Evolutionary conservation across 805 yeast species (phyloP), one percentile per base, ranked within the genome.

Genomic region (Ogataea paradorogensis): DNA sequence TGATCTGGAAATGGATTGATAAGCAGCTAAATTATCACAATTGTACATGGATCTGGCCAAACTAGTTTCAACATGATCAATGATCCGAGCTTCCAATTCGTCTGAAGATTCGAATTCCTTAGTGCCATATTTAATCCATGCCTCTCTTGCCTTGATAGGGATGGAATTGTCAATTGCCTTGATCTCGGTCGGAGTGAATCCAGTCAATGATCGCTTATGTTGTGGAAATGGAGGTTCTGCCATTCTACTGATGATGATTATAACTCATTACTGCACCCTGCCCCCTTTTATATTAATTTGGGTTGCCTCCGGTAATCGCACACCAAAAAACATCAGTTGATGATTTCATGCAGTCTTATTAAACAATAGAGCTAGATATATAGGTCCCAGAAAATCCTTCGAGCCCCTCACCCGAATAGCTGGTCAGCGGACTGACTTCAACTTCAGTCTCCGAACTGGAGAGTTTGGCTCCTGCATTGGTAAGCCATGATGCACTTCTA

Each of bases 11-110:
- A 95, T 78, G 0, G 96, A 95, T 59, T 85, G 95, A 60, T 90
- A 89, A 16, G 96, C 96, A 28, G 95, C 96, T 58, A 89, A 69
- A 43, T 82, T 82, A 62, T 90, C 97, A 67, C 96, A 87, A 57
- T 90, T 90, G 74, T 84, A 87, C 70, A 89, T 69, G 24, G 91
- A 86, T 54, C 97, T 75, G n/a, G 95, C 97, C 59, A 89, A 70
- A 1, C 90, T 78, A 29, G 95, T 85, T 63, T 89, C 97, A 28
- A 90, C 96, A 62, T 90, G 95, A 50, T 79, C 76, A 35, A 89
- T 83, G 59, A 89, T 84, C 43, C 73, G 72, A 27, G 67, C 55
- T 59, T 88, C 84, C 53, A 89, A 84, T 21, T 70, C 78, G 7
- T 74, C 82, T 33, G 67, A 69, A 37, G 72, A 63, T 11, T 52